phyloP scores from a whole-genome alignment of 2,329 filamentous ascomycete genomes.

The Malbranchea cinnamomea region DNA sequence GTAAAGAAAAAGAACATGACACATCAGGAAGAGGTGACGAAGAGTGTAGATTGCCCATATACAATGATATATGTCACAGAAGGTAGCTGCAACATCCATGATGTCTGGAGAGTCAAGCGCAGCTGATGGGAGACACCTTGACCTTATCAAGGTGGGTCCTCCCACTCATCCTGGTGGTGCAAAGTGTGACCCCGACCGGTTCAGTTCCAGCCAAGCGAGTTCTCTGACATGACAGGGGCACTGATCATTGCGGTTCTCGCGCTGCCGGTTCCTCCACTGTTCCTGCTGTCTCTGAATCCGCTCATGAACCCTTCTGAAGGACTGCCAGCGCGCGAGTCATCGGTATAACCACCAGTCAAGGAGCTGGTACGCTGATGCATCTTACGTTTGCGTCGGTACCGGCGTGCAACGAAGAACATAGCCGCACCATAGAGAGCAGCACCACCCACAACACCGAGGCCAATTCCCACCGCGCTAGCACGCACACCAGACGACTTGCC shows the following conservation, averaged over 20 bases:
- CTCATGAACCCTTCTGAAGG: too few relatives aligned
- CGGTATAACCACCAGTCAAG: constrained; percentile 40
- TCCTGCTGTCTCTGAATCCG: constrained; percentile 36
- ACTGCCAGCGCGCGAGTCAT: too few relatives aligned
- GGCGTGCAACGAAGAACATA: constrained; percentile 84
- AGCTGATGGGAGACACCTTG: too few relatives aligned
- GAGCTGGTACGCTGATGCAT: constrained; percentile 65
- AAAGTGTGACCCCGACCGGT: constrained; percentile 5
- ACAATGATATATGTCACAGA: too few relatives aligned
- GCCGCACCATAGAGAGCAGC: constrained; percentile 80
- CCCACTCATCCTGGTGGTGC: too few relatives aligned
- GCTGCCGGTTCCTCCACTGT: constrained; percentile 52
- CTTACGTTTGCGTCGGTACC: constrained; percentile 76
- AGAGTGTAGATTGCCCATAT: too few relatives aligned
- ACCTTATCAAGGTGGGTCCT: too few relatives aligned
- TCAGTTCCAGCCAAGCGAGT: constrained; percentile 93
- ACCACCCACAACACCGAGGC: constrained; percentile 60
- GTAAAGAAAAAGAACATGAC: too few relatives aligned
- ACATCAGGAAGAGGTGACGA: too few relatives aligned
- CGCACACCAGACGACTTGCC: constrained; percentile 24
- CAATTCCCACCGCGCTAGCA: constrained; percentile 47
- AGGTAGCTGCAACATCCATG: too few relatives aligned
- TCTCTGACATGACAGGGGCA: constrained; percentile 80
- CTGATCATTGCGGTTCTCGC: constrained; percentile 62
- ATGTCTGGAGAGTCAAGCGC: too few relatives aligned